phyloP scores from a whole-genome alignment of 192 early-diverging fungal species.

The Coemansia sp. region DNA sequence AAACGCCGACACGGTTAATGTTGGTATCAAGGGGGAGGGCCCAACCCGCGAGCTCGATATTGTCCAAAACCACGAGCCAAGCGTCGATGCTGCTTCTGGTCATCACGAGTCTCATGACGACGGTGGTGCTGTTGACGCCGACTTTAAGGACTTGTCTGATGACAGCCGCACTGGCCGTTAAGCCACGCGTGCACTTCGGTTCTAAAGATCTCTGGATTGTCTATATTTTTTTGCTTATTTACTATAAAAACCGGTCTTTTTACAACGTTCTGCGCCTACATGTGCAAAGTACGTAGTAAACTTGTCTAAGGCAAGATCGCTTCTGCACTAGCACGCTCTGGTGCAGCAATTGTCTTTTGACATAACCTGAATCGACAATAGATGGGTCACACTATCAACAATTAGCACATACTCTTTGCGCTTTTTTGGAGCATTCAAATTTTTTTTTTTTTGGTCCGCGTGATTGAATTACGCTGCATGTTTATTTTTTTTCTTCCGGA shows the following conservation, averaged over 20 bases:
- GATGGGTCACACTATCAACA: neutral
- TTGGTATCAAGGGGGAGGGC: slow-evolving; percentile 43
- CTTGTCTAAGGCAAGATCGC: neutral
- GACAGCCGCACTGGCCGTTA: slow-evolving; percentile 3
- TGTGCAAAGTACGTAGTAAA: neutral
- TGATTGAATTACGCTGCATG: neutral
- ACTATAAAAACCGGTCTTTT: neutral
- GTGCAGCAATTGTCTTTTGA: neutral
- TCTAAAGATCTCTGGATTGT: neutral
- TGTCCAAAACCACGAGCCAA: slow-evolving; percentile 38
- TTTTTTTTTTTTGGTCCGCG: neutral
- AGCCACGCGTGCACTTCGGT: neutral
- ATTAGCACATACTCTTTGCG: neutral
- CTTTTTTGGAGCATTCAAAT: neutral
- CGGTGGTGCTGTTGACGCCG: slow-evolving; percentile 24
- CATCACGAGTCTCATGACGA: slow-evolving; percentile 13
- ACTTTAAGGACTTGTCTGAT: slow-evolving; percentile 32
- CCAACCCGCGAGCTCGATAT: slow-evolving; percentile 26
- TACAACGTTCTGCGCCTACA: neutral
- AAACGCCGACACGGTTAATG: slow-evolving; percentile 59
- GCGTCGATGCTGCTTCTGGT: neutral
- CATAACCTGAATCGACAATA: neutral
- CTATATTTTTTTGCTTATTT: neutral
- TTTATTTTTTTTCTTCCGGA: neutral
- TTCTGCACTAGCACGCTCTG: neutral